Percentiles rank a stretch among this genome's conserved stretches.
Evolutionary conservation across 805 yeast species (phyloP).

Genomic region (Lachancea quebecensis): DNA sequence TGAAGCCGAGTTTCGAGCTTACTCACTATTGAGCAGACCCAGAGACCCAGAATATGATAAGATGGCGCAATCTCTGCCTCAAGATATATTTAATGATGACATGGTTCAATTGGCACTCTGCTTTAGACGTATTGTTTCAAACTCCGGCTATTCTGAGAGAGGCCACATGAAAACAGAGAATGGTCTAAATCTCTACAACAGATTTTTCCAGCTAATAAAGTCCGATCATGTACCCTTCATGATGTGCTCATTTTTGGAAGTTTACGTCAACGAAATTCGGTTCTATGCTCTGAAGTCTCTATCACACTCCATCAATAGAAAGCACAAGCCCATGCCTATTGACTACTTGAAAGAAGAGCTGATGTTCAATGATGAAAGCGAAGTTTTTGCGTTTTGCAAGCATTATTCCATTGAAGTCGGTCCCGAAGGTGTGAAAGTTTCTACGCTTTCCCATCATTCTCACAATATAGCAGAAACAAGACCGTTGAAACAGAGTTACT

Average conservation of each 20-base stretch:
- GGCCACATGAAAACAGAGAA: conserved; percentile 50
- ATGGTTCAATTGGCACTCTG: conserved; percentile 65
- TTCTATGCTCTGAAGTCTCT: conserved; percentile 65
- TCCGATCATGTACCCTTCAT: conserved; percentile 54
- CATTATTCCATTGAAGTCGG: conserved; percentile 52
- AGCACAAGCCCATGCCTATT: conserved; percentile 58
- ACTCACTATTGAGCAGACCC: conserved; percentile 69
- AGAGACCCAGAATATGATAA: conserved; percentile 82
- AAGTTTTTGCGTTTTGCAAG: conserved; percentile 49
- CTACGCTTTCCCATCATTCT: conserved; percentile 35
- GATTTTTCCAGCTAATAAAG: conserved; percentile 55
- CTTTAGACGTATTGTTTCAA: conserved; percentile 59
- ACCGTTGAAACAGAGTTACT: conserved; percentile 43
- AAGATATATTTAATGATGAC: conserved; percentile 43
- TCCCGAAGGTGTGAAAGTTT: conserved; percentile 40
- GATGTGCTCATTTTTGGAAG: conserved; percentile 68
- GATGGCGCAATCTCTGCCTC: conserved; percentile 63
- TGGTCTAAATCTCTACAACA: conserved; percentile 50
- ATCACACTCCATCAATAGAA: conserved; percentile 59
- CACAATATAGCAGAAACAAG: conserved; percentile 33
- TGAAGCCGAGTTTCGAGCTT: conserved; percentile 91
- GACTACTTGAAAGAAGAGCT: conserved; percentile 42
- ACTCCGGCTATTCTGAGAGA: conserved; percentile 51
- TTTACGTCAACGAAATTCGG: conserved; percentile 72
- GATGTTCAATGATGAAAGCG: conserved; percentile 58